Percentiles rank a stretch among this genome's conserved stretches.
Evolutionary conservation across 192 early-diverging fungal genomes (phyloP).

Genomic region (Backusella luteola): DNA sequence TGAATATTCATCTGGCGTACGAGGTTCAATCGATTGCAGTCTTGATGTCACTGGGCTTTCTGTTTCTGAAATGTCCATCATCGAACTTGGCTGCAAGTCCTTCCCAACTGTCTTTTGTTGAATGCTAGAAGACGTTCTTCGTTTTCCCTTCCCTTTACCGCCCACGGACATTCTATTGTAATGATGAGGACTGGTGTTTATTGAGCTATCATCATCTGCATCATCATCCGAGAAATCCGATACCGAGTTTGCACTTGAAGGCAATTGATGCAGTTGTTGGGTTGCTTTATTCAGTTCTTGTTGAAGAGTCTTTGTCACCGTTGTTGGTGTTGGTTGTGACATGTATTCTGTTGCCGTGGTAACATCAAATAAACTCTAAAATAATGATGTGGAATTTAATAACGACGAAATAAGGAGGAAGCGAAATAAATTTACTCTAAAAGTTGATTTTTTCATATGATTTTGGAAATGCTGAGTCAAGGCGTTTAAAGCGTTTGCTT

Average conservation of each 20-base stretch:
- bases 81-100: slow-evolving; percentile 6
- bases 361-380: slow-evolving; percentile 29
- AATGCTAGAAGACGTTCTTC: slow-evolving; percentile 14
- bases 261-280: slow-evolving; percentile 14
- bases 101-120: not conserved
- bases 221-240: slow-evolving; percentile 35
- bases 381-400: not conserved
- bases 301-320: slow-evolving; percentile 6
- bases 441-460: not conserved
- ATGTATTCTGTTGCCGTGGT: not conserved
- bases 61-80: slow-evolving; percentile 4
- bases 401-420: not conserved
- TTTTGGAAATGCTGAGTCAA: not conserved
- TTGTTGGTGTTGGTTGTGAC: not conserved
- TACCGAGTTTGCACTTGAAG: slow-evolving; percentile 23
- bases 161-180: not conserved
- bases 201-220: not conserved
- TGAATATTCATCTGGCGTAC: slow-evolving; percentile 12
- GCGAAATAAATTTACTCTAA: not conserved
- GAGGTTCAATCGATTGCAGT: slow-evolving; percentile 17
- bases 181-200: not conserved
- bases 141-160: slow-evolving; percentile 29
- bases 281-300: slow-evolving; percentile 21
- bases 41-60: not conserved
- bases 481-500: slow-evolving; percentile 15